Base-by-base conservation (phyloP, 2,329 filamentous ascomycete genomes). In the Sporothrix mexicana region DNA sequence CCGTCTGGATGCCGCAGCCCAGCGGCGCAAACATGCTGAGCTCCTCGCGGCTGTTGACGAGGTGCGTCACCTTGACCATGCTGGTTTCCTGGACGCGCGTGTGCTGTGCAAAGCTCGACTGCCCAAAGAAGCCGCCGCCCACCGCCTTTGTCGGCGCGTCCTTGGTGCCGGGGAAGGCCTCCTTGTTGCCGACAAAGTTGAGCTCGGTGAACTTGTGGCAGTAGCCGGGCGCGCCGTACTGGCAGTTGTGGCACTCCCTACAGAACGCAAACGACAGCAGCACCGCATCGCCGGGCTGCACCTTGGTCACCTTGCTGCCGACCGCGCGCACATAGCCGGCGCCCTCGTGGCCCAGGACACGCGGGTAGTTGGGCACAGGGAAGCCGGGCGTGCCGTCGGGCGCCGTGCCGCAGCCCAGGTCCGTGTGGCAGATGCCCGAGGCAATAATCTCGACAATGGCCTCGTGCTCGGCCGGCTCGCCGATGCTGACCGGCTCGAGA, bases 151-250 rank as follows among this genome's bases (percentile, higher is more conserved):
- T 13, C 2, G 55, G 55, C 20, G 25, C 55, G 12, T 25, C 55
- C 23, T 59, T 59, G 55, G 55, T 30, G 55, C 55, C 55, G 25
- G 55, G 55, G 55, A 59, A 59, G 10, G 55, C 55, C 10, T 25
- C 20, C 9, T 59, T 59, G 25, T 59, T 59, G 9, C 55, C 55
- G 55, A 59, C 13, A 59, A 59, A 59, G 23, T 59, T 59, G 23
- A 59, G 55, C 55, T 59, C 55, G 25, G 55, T 59, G 55, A 59
- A 59, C 23, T 59, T 59, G 55, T 59, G 55, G 23, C 55, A 59
- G 55, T 59, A 59, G 55, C 55, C 55, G 2, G 55, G 55, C 8
- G 55, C 55, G 3, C 55, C 55, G 20, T 12, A 59, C 55, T 59
- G 55, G 25, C 55, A 59, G 13, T 59, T 59, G 23, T 59, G 55